Conservation (phyloP, 139 green algal species). For the Spirogloea muscicola region DNA sequence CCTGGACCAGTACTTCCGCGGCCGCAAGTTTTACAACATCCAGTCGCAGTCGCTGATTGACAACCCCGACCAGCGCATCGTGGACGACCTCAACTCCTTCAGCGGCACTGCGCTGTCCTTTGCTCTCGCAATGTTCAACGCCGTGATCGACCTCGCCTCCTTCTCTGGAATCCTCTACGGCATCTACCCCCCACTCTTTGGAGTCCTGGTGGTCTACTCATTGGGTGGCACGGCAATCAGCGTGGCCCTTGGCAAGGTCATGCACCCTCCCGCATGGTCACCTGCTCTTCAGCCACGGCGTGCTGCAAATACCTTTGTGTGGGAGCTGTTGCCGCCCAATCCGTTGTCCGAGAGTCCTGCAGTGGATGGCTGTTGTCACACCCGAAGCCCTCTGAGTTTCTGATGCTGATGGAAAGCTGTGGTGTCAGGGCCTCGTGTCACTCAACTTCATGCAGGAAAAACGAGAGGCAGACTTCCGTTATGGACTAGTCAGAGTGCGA, state of each 20-base stretch:
- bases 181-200: slow-evolving; percentile 98
- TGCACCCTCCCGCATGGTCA: no score
- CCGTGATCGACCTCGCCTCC: slow-evolving; percentile 81
- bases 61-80: slow-evolving; percentile 61
- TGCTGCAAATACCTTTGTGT: no score
- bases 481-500: no score
- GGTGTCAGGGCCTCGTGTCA: slow-evolving; percentile 64
- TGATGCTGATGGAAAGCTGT: no score
- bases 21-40: slow-evolving; percentile 87
- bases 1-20: slow-evolving; percentile 77
- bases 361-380: no score
- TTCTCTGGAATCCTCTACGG: slow-evolving; percentile 94
- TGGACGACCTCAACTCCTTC: slow-evolving; percentile 64
- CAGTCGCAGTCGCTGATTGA: slow-evolving; percentile 59
- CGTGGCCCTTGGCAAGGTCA: slow-evolving; percentile 61
- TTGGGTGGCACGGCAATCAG: slow-evolving; percentile 81
- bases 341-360: no score
- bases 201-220: slow-evolving; percentile 83
- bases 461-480: slow-evolving; percentile 79
- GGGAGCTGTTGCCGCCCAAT: no score
- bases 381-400: no score
- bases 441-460: slow-evolving; percentile 98
- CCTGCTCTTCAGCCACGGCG: no score
- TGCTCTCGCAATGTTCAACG: slow-evolving; percentile 79
- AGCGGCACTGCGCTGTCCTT: slow-evolving; percentile 81